These are phyloP conservation scores for Wickerhamomyces queroliae DNA, from an alignment of 805 yeast genomes.

Conservation along the genomic window DNA sequence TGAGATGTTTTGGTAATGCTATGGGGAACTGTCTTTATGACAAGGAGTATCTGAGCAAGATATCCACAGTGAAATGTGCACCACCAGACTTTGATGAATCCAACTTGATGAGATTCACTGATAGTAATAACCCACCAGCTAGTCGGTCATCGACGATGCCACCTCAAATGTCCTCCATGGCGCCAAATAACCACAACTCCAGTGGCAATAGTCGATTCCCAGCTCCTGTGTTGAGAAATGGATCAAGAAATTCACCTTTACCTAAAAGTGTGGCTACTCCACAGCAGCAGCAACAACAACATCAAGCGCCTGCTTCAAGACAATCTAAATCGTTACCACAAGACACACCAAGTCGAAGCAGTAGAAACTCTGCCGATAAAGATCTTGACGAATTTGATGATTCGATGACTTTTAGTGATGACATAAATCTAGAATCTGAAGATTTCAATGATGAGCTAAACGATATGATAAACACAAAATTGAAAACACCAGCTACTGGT, in stretches of 20 bases:
- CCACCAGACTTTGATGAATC: conserved; percentile 41
- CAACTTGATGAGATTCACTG: conserved; percentile 29
- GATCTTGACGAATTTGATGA: conserved; percentile 41
- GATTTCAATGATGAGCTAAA: conserved; percentile 25
- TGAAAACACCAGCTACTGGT: conserved; percentile 12
- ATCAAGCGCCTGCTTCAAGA: conserved; percentile 1
- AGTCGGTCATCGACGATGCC: conserved; percentile 13
- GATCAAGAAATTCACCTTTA: conserved; percentile 1
- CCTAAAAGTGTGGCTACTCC: background rate
- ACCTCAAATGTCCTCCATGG: background rate
- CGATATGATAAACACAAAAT: conserved; percentile 16
- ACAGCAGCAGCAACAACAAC: conserved; percentile 1
- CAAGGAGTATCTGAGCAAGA: conserved; percentile 50
- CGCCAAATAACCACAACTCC: conserved; percentile 2
- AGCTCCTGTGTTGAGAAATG: too few relatives aligned
- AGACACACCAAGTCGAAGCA: conserved; percentile 2
- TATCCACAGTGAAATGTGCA: conserved; percentile 35
- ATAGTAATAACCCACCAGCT: conserved; percentile 5
- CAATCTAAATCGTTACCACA: background rate
- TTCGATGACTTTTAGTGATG: conserved; percentile 49
- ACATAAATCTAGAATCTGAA: conserved; percentile 31
- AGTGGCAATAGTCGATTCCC: conserved; percentile 5
- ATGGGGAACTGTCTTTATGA: conserved; percentile 84
- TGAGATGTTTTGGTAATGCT: conserved; percentile 78
- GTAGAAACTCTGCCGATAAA: conserved; percentile 3